phyloP scores from a whole-genome alignment of 345 rosid genomes.

The Eucalyptus cladocalyx region DNA sequence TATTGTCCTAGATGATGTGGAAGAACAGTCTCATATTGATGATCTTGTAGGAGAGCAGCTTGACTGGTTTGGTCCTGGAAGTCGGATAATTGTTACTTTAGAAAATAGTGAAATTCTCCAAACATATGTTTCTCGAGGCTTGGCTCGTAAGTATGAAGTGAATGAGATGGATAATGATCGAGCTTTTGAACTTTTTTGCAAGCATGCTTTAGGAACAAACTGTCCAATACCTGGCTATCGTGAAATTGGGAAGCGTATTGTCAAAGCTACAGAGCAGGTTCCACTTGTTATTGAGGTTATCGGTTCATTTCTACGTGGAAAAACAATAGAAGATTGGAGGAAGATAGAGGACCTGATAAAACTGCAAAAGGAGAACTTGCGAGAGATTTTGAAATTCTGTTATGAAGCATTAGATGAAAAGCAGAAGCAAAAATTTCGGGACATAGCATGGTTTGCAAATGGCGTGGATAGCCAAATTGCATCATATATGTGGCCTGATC shows the following conservation, averaged over 20 bases:
- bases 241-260: not conserved
- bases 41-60: too few species aligned
- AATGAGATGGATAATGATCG: not conserved
- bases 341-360: not conserved
- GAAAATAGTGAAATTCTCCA: too few species aligned
- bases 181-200: not conserved
- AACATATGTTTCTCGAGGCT: too few species aligned
- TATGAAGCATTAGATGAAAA: not conserved
- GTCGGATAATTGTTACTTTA: too few species aligned
- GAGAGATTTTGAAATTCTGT: not conserved
- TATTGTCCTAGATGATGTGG: too few species aligned
- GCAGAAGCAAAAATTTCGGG: not conserved
- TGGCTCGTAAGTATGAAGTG: rapidly evolving
- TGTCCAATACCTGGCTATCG: not conserved
- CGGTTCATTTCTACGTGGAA: not conserved
- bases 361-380: not conserved
- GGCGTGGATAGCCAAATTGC: not conserved
- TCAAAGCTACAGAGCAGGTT: not conserved
- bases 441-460: not conserved
- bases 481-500: not conserved
- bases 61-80: too few species aligned
- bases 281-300: not conserved
- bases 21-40: too few species aligned
- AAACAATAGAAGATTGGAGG: not conserved
- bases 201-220: not conserved